Evolutionary conservation across 176 grass and related monocot genomes (phyloP).

Genomic region (Elymus sibiricus): DNA sequence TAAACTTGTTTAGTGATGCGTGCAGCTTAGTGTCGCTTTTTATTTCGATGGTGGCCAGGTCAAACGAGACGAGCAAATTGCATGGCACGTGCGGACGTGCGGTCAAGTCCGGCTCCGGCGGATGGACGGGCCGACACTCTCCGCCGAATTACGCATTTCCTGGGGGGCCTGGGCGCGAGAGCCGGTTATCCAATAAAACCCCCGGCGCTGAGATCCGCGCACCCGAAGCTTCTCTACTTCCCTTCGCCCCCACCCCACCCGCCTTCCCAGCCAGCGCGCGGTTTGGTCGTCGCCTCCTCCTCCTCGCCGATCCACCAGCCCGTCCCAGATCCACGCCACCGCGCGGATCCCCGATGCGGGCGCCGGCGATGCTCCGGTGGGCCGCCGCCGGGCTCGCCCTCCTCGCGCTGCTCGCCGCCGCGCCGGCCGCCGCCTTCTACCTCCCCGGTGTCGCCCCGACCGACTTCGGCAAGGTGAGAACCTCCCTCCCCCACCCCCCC

Average conservation of each 20-base stretch:
- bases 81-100: neutral
- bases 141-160: rapidly evolving
- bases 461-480: slow-evolving; percentile 44
- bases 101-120: neutral
- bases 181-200: slow-evolving; percentile 23
- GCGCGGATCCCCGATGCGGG: slow-evolving; percentile 18
- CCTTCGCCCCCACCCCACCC: neutral
- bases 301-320: neutral
- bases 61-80: neutral
- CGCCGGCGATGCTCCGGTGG: slow-evolving; percentile 36
- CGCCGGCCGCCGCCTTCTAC: slow-evolving; percentile 45
- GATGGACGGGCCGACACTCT: neutral
- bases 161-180: neutral
- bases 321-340: too few species aligned
- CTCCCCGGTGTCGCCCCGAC: slow-evolving; percentile 53
- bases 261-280: slow-evolving; percentile 3
- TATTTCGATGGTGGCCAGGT: too few species aligned
- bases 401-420: slow-evolving; percentile 6
- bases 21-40: too few species aligned
- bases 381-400: slow-evolving; percentile 25
- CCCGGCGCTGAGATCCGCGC: slow-evolving; percentile 10
- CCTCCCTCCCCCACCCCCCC: neutral
- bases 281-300: slow-evolving; percentile 7
- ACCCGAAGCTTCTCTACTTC: slow-evolving; percentile 34
- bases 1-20: too few species aligned